Base-by-base conservation (phyloP, 345 rosid genomes). In the Capsella bursapastoris region DNA sequence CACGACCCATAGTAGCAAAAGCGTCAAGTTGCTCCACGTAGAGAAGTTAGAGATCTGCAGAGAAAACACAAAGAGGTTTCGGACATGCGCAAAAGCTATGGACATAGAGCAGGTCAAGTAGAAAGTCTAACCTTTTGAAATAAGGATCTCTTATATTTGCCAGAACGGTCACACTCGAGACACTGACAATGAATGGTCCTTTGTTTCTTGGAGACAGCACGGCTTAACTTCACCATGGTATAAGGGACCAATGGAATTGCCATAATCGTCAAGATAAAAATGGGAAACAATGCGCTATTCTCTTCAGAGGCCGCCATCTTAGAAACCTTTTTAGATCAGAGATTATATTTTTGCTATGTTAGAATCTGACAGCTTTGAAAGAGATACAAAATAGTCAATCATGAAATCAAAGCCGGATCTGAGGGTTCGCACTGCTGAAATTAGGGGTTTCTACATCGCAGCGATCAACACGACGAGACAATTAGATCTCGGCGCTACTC, bases 241-340 rank as follows among this genome's bases (percentile, higher is more conserved):
- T 90, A 92, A 35, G 98, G 99, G 83, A 96, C 94, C 55, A 92
- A 68, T 31, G 98, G 97, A 66, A 92, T 82, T 35, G 98, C 97
- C 97, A 92, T 88, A 58, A 92, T 90, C 43, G 99, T 96, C 84
- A 96, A 84, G 66, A 96, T 88, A 73, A 96, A 96, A 75, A 92
- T 96, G 4, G 99, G 99, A 83, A 96, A 96, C 86, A 92, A 58
- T 0, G 91, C 85, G 71, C 94, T 82, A 66, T 76, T 96, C 86
- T 96, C 99, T 76, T 96, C 97, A 0, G 97, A 84, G 13, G 96
- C 91, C 71, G 96, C 98, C 98, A 95, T 22, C 25, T 22, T 22
- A 22, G 25, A 2, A 22, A 22, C 25, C 25, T 22, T 22, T 22
- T 22, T 22, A 22, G 25, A 22, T 22, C 25, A 22, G 25, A 22